Evolutionary conservation across 1,284 basidiomycete species (phyloP), one percentile per base, ranked within the genome.

Genomic region (Sutorius eximius): DNA sequence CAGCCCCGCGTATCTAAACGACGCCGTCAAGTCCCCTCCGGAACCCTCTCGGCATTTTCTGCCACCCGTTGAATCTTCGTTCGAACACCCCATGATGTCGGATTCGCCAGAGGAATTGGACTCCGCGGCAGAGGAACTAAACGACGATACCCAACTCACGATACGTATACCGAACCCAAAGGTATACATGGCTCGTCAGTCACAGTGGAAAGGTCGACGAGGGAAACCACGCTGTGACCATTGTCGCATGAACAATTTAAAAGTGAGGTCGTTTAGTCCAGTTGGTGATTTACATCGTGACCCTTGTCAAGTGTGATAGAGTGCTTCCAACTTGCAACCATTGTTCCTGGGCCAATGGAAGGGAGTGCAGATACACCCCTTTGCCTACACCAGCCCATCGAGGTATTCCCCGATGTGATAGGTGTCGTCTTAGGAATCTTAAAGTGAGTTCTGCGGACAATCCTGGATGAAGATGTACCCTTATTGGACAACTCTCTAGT

Each of bases 141-240:
- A 74, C 59, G 83, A 83, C 67, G 83, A 85, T 67, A 73, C 74
- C 55, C 82, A 82, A 58, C 76, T 86, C 59, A 84, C 79, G 55
- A 86, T 86, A 64, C 77, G 80, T 56, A 87, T 86, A 63, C 80
- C 80, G 10, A 81, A 80, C 59, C 80, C 80, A 13, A 82, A 77
- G 68, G 72, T 78, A 49, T 81, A 77, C 59, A 75, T 80, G 77
- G 78, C 77, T 59, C 77, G 77, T 54, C 85, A 86, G 65, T 86
- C 83, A 43, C 81, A 83, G 55, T 86, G 85, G 85, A 84, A 85
- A 61, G 85, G 85, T 55, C 77, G 82, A 59, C 77, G 84, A 70
- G 85, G 84, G 52, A 87, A 87, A 64, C 84, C 85, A 60, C 77
- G 85, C 52, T 87, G 85, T 65, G 85, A 88, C 71, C 79, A 83